phyloP scores from a whole-genome alignment of 148 eudicot genomes.

The Persicaria tinctoria region DNA sequence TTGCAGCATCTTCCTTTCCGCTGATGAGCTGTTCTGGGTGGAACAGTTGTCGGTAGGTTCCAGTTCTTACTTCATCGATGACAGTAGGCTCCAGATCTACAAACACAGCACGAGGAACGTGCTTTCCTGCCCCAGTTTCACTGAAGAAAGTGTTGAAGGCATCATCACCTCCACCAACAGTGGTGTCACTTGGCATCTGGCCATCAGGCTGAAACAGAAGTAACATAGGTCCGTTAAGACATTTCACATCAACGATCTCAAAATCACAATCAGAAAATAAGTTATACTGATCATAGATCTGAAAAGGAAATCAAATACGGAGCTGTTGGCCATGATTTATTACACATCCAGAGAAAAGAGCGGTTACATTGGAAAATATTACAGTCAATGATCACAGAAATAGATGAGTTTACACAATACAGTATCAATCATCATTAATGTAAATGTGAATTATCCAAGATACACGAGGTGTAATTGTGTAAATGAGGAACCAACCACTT shows the following conservation, averaged over 20 bases:
- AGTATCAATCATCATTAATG: no score
- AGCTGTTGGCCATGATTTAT: no score
- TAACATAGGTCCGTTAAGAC: conserved; percentile 9
- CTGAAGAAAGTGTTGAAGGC: conserved; percentile 53
- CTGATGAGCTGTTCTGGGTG: conserved; percentile 44
- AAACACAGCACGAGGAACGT: conserved; percentile 40
- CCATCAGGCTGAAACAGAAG: conserved; percentile 32
- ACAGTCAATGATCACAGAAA: no score
- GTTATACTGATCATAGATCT: no score
- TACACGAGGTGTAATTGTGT: no score
- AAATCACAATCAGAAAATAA: conserved; percentile 18
- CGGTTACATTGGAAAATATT: no score
- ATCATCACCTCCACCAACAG: conserved; percentile 35
- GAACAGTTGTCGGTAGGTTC: conserved; percentile 38
- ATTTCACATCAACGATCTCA: conserved; percentile 16
- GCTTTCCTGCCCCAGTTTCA: conserved; percentile 43
- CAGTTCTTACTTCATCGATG: conserved; percentile 39
- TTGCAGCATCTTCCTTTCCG: conserved; percentile 45
- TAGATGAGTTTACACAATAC: no score
- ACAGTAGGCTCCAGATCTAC: conserved; percentile 46
- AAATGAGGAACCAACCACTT: no score
- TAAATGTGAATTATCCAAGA: no score
- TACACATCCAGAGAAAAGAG: no score
- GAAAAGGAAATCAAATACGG: no score
- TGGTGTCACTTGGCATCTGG: conserved; percentile 37